These are phyloP conservation scores for Mycothermus thermophilus DNA, from an alignment of 495 filamentous ascomycete genomes.

Conservation along the genomic window DNA sequence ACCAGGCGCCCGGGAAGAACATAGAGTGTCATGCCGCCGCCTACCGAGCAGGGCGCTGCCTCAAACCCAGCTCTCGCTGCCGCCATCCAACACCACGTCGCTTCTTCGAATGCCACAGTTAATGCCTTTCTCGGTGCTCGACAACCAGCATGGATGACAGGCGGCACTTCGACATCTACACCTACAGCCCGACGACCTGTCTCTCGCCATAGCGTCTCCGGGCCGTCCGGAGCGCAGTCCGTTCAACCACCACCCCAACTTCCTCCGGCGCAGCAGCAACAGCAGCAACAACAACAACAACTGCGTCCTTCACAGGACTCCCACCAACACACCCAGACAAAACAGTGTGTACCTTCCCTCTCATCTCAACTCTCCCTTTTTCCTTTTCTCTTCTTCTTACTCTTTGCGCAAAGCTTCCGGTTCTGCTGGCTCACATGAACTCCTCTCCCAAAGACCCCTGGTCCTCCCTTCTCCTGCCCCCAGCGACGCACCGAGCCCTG, in stretches of 20 bases:
- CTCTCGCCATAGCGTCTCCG: too few relatives aligned
- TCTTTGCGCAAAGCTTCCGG: not conserved
- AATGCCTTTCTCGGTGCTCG: constrained; percentile 50
- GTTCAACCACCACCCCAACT: not conserved
- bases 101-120: constrained; percentile 55
- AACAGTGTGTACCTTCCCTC: constrained; percentile 8
- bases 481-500: constrained; percentile 39
- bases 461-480: constrained; percentile 43
- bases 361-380: not conserved
- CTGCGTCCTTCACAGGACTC: constrained; percentile 6
- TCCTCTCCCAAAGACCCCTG: constrained; percentile 4
- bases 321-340: constrained; percentile 5
- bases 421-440: not conserved
- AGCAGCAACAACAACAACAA: constrained; percentile 14
- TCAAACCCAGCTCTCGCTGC: not conserved
- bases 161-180: too few relatives aligned
- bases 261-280: constrained; percentile 8
- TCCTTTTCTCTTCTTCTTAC: too few relatives aligned
- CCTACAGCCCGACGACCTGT: too few relatives aligned
- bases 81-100: constrained; percentile 30
- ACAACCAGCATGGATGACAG: constrained; percentile 55
- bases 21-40: constrained; percentile 10
- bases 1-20: constrained; percentile 4
- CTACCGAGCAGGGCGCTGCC: not conserved
- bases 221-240: too few relatives aligned